Base-by-base conservation (phyloP, 805 yeast genomes). In the Nakazawaea ambrosiae region DNA sequence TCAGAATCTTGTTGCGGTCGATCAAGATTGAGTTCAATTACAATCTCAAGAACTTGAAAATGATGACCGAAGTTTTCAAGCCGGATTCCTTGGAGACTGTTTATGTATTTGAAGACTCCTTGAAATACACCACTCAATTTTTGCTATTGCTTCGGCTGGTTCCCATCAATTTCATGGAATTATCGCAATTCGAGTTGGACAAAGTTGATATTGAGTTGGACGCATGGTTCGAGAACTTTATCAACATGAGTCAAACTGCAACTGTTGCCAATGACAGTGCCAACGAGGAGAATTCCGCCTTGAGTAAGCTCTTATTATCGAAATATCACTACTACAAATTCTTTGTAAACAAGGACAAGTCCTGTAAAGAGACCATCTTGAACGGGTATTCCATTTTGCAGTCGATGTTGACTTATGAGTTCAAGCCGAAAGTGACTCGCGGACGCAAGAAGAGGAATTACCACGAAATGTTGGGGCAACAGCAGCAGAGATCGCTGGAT, bases 51-150 rank as follows among this genome's bases (percentile, higher is more conserved):
- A 39, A 41, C 31, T 33, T 45, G 44, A 36, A 42, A 27, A 30
- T 48, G 32, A 33, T 31, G n/a, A 24, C 39, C 41, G 43, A 26
- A 29, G 41, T 27, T 33, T 40, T 45, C 26, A 50, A 46, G 11
- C 65, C 69, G 16, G 55, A 58, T 25, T 50, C 59, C 28, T 45
- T 67, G 23, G 61, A 56, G 16, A 53, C 60, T 6, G 53, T 66
- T 7, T 38, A 52, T 17, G 50, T 59, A 20, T 49, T 62, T 15
- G 55, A 58, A 40, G 45, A 50, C 27, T 64, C 62, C 43, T 47
- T 66, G 26, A 49, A 48, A 10, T 53, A 54, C 18, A 59, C 66
- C 9, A 30, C 60, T 17, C 48, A 55, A 6, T 48, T 65, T 20
- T 49, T 56, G 29, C 49, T 57, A 16, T 43, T 67, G 27, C 45